Base-by-base conservation (phyloP, 192 early-diverging fungal genomes). In the Entophlyctis luteolus region DNA sequence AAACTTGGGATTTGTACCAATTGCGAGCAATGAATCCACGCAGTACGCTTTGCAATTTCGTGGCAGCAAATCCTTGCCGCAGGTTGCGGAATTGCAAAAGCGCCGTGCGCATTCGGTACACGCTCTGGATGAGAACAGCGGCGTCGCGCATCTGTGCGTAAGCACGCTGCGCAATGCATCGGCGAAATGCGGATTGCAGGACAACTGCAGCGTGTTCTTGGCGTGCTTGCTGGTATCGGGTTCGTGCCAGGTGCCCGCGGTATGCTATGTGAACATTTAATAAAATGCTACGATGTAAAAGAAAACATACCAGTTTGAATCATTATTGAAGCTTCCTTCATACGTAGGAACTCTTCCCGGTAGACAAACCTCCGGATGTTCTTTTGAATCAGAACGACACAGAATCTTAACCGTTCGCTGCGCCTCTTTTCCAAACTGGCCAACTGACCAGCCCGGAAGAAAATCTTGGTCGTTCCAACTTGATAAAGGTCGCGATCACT, bases 371-470 rank as follows among this genome's bases (percentile, higher is more conserved):
- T 76, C 6, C 90, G 84, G 67, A 90, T 87, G 67, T 93, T 90
- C 77, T 94, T 92, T 79, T 96, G 94, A 71, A 98, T 88, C 54
- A 93, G 48, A 3, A 91, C 87, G 32, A 93, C 95, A 42, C 90
- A 90, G 18, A 77, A 77, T 28, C 89, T 88, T 65, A 92, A 80
- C 32, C 91, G 80, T 68, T 94, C 92, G 5, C 90, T 81, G 34
- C 95, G 88, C 55, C 91, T 80, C 77, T 94, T 97, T 70, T 99
- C 95, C 59, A 94, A 70, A 70, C 80, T 88, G 10, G 92, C 92
- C 45, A 92, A 58, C 84, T 93, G 89, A 59, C 97, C 97, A 38
- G 97, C 91, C 27, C 97, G 89, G 93, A 99, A 99, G 80, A 99
- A 99, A 48, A 99, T 91, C 76, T 99, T 99, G 10, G 92, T 91